Conservation (phyloP, 1,284 basidiomycete genomes). For the Cryptococcus depauperatus region DNA sequence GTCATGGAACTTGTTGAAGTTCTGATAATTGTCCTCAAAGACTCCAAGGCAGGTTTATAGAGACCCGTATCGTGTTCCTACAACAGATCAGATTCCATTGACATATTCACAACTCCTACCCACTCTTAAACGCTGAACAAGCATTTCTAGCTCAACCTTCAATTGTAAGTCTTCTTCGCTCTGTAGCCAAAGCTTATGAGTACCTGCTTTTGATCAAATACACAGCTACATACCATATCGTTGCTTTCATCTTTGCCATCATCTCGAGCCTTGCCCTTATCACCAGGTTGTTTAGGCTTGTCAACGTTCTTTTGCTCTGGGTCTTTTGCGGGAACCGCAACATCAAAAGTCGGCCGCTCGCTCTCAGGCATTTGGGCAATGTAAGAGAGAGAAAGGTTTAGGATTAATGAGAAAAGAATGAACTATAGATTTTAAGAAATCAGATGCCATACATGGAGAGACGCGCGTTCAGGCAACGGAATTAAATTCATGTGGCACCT, state of each 20-base stretch:
- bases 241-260: slow-evolving; percentile 54
- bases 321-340: slow-evolving; percentile 46
- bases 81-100: slow-evolving; percentile 6
- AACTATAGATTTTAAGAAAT: no score
- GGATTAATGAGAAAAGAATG: neutral
- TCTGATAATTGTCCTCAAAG: slow-evolving; percentile 83
- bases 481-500: neutral
- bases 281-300: slow-evolving; percentile 46
- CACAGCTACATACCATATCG: slow-evolving; percentile 60
- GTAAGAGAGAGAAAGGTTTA: neutral
- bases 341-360: slow-evolving; percentile 31
- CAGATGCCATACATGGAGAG: no score
- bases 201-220: neutral
- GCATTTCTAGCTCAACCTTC: slow-evolving; percentile 93
- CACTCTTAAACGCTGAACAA: slow-evolving; percentile 88
- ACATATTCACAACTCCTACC: slow-evolving; percentile 12
- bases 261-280: slow-evolving; percentile 38
- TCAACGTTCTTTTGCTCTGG: slow-evolving; percentile 45
- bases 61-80: slow-evolving; percentile 81
- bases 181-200: slow-evolving; percentile 45
- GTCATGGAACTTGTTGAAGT: slow-evolving; percentile 99
- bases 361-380: slow-evolving; percentile 18
- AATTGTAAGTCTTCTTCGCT: slow-evolving; percentile 94
- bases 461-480: slow-evolving; percentile 1
- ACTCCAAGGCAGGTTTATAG: slow-evolving; percentile 87